phyloP scores from a whole-genome alignment of 2,329 filamentous ascomycete genomes.

The Epichloe bromicola region DNA sequence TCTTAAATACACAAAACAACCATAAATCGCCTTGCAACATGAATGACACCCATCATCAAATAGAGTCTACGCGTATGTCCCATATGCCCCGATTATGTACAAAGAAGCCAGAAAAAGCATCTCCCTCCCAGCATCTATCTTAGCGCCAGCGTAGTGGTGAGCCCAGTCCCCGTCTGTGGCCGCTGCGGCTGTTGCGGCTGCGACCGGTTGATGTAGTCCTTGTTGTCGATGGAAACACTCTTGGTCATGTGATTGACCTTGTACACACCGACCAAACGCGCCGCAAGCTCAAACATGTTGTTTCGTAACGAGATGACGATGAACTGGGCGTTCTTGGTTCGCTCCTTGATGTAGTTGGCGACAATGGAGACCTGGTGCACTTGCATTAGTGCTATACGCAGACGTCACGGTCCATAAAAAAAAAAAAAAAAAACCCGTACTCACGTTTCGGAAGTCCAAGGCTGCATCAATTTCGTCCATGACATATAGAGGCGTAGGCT shows the following conservation, averaged over 20 bases:
- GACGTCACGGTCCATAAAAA: not conserved
- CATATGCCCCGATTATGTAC: not conserved
- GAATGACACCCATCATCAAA: not conserved
- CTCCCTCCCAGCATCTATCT: conserved; percentile 12
- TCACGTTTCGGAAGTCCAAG: conserved; percentile 92
- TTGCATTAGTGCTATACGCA: not conserved
- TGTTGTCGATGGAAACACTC: conserved; percentile 80
- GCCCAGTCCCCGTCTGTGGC: conserved; percentile 16
- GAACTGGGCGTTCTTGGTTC: conserved; percentile 98
- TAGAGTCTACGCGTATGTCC: not conserved
- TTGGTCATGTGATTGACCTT: conserved; percentile 99
- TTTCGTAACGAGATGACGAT: conserved; percentile 96
- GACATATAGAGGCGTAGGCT: conserved; percentile 92
- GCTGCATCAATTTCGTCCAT: conserved; percentile 99
- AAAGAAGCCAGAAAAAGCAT: not conserved
- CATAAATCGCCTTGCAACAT: not conserved
- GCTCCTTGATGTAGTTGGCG: conserved; percentile 96
- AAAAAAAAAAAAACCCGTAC: conserved; percentile 23
- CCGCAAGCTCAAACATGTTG: conserved; percentile 99
- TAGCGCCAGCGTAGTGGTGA: conserved; percentile 23
- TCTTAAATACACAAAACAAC: not conserved
- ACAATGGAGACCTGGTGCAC: conserved; percentile 77
- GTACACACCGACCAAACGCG: conserved; percentile 89
- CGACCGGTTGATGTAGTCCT: conserved; percentile 51
- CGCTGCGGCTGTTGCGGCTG: conserved; percentile 16